Conservation (phyloP, 768 basidiomycete genomes). For the Galerina marginata region DNA sequence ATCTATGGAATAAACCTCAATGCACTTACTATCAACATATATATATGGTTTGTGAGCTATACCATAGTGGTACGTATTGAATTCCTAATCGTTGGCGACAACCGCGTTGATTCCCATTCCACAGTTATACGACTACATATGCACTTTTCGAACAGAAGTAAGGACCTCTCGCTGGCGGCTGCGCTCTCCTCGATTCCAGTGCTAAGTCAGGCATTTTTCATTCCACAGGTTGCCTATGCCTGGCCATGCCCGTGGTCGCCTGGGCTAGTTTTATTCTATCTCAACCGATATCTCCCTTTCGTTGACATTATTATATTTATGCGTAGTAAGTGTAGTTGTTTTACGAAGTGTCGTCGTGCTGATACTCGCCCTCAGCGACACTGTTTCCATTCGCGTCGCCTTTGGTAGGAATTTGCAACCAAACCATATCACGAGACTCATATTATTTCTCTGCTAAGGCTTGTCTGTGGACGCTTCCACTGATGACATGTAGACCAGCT, state of each 20-base stretch:
- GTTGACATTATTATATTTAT: slow-evolving; percentile 1
- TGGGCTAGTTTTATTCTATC: slow-evolving; percentile 1
- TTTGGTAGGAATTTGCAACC: neutral
- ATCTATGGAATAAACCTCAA: neutral
- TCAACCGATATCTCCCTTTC: slow-evolving; percentile 3
- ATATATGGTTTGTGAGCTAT: slow-evolving; percentile 7
- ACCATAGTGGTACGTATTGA: neutral
- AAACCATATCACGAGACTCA: neutral
- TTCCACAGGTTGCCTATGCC: neutral
- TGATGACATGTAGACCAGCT: neutral
- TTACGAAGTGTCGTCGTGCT: neutral
- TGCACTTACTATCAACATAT: neutral
- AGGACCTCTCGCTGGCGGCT: neutral
- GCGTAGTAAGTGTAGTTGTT: neutral
- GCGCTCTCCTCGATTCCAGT: neutral
- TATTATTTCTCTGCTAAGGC: neutral
- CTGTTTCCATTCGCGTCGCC: neutral
- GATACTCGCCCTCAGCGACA: neutral
- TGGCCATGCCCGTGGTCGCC: slow-evolving; percentile 2
- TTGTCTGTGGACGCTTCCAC: neutral
- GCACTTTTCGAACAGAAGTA: slow-evolving; percentile 3
- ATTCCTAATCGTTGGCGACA: neutral
- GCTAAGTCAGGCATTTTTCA: neutral
- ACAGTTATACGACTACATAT: neutral
- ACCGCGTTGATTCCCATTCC: neutral